A percentile compares a stretch with the other conserved stretches of the same genome.
Conservation (phyloP, 2,329 filamentous ascomycete species). For the Ophiostoma quercus region DNA sequence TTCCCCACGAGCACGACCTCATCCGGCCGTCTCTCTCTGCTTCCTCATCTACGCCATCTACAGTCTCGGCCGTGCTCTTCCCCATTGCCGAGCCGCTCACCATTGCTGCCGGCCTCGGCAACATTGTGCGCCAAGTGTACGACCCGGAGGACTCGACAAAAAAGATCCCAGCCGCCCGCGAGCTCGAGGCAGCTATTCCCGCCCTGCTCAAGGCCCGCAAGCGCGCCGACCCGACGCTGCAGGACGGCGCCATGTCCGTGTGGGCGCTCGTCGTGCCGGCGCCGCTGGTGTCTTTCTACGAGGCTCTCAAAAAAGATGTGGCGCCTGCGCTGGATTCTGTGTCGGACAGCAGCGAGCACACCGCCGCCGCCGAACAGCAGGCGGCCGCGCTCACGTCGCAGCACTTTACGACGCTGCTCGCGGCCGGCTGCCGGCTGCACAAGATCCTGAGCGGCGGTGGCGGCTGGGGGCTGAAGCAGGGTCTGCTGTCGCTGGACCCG, state of each 20-base stretch:
- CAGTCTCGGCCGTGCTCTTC: slow-evolving; percentile 44
- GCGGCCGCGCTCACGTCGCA: slow-evolving; percentile 30
- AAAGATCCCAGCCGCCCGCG: slow-evolving; percentile 59
- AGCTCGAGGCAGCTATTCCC: slow-evolving; percentile 61
- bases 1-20: slow-evolving; percentile 33
- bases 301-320: slow-evolving; percentile 29
- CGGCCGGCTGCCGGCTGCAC: slow-evolving; percentile 43
- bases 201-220: slow-evolving; percentile 24
- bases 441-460: slow-evolving; percentile 67
- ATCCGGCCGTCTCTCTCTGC: slow-evolving; percentile 22
- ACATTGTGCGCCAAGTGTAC: slow-evolving; percentile 65
- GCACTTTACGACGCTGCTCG: slow-evolving; percentile 36
- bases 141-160: slow-evolving; percentile 33
- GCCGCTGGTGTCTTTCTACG: slow-evolving; percentile 23
- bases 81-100: slow-evolving; percentile 58
- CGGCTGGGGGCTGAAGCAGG: slow-evolving; percentile 77
- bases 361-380: slow-evolving; percentile 30
- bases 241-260: slow-evolving; percentile 50
- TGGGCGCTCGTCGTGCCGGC: slow-evolving; percentile 66
- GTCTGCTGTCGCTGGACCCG: slow-evolving; percentile 72
- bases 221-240: slow-evolving; percentile 20
- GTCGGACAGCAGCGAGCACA: slow-evolving; percentile 21
- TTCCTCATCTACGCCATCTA: background rate
- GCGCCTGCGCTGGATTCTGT: slow-evolving; percentile 6
- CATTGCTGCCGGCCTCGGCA: slow-evolving; percentile 65